Evolutionary conservation across 2,329 filamentous ascomycete species (phyloP), one percentile per base, ranked within the genome.

Genomic region (Apiospora kogelbergensis): DNA sequence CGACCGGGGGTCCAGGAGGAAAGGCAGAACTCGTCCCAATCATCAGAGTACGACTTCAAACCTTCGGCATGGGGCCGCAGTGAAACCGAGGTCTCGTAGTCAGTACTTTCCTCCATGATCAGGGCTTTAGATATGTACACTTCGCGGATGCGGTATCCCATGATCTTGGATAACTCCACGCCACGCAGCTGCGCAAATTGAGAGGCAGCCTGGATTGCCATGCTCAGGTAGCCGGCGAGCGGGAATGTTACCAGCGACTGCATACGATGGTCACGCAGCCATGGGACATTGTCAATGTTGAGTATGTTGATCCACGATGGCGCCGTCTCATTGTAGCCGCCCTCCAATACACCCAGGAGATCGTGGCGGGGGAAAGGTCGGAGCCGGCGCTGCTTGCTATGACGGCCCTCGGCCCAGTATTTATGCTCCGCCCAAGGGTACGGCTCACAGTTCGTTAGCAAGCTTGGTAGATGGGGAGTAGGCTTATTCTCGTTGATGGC

Each of bases 111-210:
- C 20, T 71, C 74, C 6, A 81, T 70, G 64, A 80, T 75, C 46
- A 80, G 72, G 30, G 80, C 79, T 30, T 78, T 73, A 20, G 74
- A 75, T 33, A 81, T 75, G 22, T 72, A 69, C 4, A 82, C 74
- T 67, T 83, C 80, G 7, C 79, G 78, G 24, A 82, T 67, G 30
- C 80, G 76, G 53, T 81, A 80, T 11, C 76, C 76, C 4, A 76
- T 72, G 57, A 79, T 78, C 44, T 70, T 68, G 20, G 33, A 24
- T 2, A 37, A 9, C 42, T 46, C 44, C 11, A 78, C 67, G 26
- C 78, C 76, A 42, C 74, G 74, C 10, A 74, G 67, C 24, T 53
- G 64, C 37, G 77, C 76, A 64, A 73, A 68, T 57, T 74, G 73
- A 10, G 69, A 66, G 4, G 73, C 72, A 15, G 72, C 72, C 44